Evolutionary conservation across 1,284 basidiomycete genomes (phyloP).

Genomic region (Trichosporon sp.): DNA sequence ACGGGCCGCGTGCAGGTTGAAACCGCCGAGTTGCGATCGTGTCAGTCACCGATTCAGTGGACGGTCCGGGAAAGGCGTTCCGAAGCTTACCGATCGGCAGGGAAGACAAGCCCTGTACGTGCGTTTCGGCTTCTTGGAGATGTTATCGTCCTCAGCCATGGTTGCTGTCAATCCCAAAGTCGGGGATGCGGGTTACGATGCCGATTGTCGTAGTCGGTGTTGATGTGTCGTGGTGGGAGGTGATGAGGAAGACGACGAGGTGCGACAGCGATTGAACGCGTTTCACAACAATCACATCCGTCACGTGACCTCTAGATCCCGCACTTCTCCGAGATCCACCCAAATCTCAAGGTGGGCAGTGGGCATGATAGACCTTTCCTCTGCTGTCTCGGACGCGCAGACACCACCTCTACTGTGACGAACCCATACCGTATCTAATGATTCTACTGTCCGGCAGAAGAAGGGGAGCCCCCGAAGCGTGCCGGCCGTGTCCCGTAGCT

Average conservation of each 20-base stretch:
- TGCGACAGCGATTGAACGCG: neutral
- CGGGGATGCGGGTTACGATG: neutral
- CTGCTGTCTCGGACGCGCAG: too few relatives aligned
- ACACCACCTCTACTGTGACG: too few relatives aligned
- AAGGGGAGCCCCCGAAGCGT: too few relatives aligned
- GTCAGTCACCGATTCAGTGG: neutral
- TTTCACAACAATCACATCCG: neutral
- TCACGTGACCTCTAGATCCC: neutral
- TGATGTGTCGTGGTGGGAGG: neutral
- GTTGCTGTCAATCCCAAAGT: neutral
- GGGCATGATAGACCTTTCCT: too few relatives aligned
- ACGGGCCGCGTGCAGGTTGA: neutral
- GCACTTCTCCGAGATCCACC: constrained; percentile 13
- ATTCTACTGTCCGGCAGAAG: too few relatives aligned
- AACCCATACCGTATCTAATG: too few relatives aligned
- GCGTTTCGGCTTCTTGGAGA: constrained; percentile 20
- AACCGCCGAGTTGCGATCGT: neutral
- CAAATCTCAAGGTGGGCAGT: neutral
- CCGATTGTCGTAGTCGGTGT: neutral
- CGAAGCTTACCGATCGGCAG: constrained; percentile 23
- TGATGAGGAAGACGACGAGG: neutral
- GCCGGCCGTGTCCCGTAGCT: too few relatives aligned
- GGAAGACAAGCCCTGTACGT: constrained; percentile 30
- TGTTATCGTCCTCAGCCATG: constrained; percentile 4
- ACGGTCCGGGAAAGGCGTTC: neutral